These are phyloP conservation scores for Sporisorium graminicola DNA, from an alignment of 1,284 basidiomycete species.

Conservation along the genomic window DNA sequence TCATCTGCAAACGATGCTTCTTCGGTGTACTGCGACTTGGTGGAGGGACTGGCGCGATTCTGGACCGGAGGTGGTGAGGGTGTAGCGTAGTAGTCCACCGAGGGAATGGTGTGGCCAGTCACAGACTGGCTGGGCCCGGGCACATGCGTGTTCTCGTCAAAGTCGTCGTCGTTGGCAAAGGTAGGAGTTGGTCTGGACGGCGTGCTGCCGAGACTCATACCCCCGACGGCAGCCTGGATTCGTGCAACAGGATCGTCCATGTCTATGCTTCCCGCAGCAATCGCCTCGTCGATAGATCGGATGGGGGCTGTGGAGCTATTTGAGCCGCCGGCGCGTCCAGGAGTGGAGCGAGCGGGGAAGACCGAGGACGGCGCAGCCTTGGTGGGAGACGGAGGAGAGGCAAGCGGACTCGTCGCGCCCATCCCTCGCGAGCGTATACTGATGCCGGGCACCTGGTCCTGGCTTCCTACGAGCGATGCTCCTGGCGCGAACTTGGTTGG, in stretches of 20 bases:
- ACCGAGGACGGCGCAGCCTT: slow-evolving; percentile 20
- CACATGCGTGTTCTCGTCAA: neutral
- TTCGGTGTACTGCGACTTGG: slow-evolving; percentile 27
- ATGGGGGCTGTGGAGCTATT: slow-evolving; percentile 24
- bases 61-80: slow-evolving; percentile 30
- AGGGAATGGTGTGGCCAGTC: slow-evolving; percentile 18
- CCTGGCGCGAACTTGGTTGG: slow-evolving; percentile 41
- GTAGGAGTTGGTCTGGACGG: neutral
- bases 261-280: slow-evolving; percentile 25
- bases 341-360: neutral
- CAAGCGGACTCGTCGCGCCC: slow-evolving; percentile 13
- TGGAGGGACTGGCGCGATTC: slow-evolving; percentile 10
- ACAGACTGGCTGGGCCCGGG: neutral
- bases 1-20: slow-evolving; percentile 35
- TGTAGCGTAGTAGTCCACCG: slow-evolving; percentile 42
- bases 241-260: slow-evolving; percentile 37
- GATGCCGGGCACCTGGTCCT: slow-evolving; percentile 40
- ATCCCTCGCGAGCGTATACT: slow-evolving; percentile 33
- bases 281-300: slow-evolving; percentile 48
- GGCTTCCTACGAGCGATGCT: slow-evolving; percentile 21
- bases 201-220: slow-evolving; percentile 17
- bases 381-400: slow-evolving; percentile 15
- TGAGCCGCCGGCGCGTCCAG: neutral
- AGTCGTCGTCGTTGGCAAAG: neutral
- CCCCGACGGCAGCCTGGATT: slow-evolving; percentile 32